Percentiles rank a stretch among this genome's conserved stretches.
Evolutionary conservation across 2,329 filamentous ascomycete species (phyloP).

Genomic region (Colletotrichum abscissum): DNA sequence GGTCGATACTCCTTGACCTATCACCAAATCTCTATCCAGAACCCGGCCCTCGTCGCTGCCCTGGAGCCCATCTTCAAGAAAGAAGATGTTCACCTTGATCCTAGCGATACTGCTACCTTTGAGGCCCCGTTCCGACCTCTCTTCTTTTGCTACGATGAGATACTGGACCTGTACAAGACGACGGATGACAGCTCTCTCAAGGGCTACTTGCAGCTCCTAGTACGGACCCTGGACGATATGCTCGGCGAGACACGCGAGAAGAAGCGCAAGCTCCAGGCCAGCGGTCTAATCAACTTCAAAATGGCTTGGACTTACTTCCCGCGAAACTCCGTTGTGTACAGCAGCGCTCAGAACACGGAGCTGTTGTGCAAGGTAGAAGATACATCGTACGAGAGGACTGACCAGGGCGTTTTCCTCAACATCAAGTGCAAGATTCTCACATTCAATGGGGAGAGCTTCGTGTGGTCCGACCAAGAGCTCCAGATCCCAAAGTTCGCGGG

Average conservation of each 20-base stretch:
- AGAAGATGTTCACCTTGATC: constrained; percentile 52
- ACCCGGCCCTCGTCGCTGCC: constrained; percentile 51
- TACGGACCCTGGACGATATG: constrained; percentile 54
- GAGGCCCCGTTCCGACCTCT: constrained; percentile 52
- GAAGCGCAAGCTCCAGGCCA: constrained; percentile 47
- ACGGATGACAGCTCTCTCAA: constrained; percentile 45
- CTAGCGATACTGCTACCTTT: constrained; percentile 50
- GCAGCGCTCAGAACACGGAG: constrained; percentile 52
- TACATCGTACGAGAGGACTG: constrained; percentile 43
- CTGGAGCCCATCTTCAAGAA: constrained; percentile 56
- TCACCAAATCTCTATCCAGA: constrained; percentile 56
- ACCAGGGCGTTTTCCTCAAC: constrained; percentile 35
- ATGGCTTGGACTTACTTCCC: constrained; percentile 59
- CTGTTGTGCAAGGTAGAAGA: constrained; percentile 52
- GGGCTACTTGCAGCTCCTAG: constrained; percentile 52
- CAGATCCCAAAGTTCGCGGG: constrained; percentile 48
- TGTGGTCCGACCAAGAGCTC: constrained; percentile 50
- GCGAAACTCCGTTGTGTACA: constrained; percentile 50
- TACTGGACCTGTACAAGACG: constrained; percentile 45
- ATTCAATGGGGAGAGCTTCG: constrained; percentile 54
- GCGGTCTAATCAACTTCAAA: constrained; percentile 53
- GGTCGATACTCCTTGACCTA: constrained; percentile 53
- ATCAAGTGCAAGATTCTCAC: constrained; percentile 48
- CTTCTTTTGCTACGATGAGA: constrained; percentile 57
- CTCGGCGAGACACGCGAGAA: constrained; percentile 53